Percentiles rank a stretch among this genome's conserved stretches.
phyloP scores from a whole-genome alignment of 352 stramenopile species.

The Phytophthora syringae region DNA sequence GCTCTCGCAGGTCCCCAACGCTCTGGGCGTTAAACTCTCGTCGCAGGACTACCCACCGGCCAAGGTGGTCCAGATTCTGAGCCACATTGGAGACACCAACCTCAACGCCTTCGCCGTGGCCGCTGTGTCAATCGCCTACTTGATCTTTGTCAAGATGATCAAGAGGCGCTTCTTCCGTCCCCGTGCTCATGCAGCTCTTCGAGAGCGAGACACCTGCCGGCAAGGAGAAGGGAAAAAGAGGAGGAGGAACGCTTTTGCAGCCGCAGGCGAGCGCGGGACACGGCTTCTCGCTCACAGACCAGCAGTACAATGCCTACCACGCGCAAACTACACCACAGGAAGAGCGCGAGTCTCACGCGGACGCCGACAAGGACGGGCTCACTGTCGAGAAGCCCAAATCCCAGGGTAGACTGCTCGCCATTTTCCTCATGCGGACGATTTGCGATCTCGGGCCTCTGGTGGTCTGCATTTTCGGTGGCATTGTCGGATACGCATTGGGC shows the following conservation, averaged over 20 bases:
- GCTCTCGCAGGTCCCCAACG: conserved; percentile 12
- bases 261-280: conserved; percentile 1
- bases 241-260: conserved; percentile 10
- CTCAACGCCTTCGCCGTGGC: conserved; percentile 10
- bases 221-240: conserved; percentile 7
- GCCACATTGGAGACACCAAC: conserved; percentile 10
- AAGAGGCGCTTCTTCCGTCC: conserved; percentile 11
- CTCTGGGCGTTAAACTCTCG: conserved; percentile 3
- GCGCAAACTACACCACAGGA: conserved; percentile 5
- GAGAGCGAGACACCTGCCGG: conserved; percentile 1
- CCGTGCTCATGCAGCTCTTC: conserved; percentile 13
- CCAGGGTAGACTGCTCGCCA: conserved; percentile 1
- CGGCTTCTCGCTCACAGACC: conserved; percentile 11
- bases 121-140: conserved; percentile 2
- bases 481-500: conserved; percentile 8
- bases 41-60: conserved; percentile 9
- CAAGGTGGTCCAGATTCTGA: conserved; percentile 10
- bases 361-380: conserved; percentile 1
- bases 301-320: conserved; percentile 10
- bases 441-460: conserved; percentile 8
- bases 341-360: neutral
- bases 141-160: conserved; percentile 10
- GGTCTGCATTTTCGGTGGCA: conserved; percentile 14
- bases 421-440: conserved; percentile 13
- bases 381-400: conserved; percentile 2